These are phyloP conservation scores for Gymnopus androsaceus DNA, from an alignment of 1,284 basidiomycete genomes.

Conservation along the genomic window DNA sequence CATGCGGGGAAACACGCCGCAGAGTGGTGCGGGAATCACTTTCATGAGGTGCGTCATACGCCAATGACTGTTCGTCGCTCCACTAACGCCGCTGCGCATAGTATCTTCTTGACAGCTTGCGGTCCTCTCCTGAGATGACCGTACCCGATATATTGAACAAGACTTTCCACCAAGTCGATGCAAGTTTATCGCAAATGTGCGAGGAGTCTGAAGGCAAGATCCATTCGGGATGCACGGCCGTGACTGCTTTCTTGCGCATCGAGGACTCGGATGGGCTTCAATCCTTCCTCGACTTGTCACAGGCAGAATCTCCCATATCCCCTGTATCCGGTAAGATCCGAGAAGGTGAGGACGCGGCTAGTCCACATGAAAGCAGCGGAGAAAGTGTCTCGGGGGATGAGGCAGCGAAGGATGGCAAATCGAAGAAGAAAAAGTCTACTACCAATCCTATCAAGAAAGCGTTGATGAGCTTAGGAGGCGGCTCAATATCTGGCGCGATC, in stretches of 20 bases:
- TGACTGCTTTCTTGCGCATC: conserved; percentile 95
- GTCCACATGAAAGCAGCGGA: conserved; percentile 33
- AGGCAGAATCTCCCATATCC: conserved; percentile 30
- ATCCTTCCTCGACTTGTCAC: conserved; percentile 49
- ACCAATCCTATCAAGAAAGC: conserved; percentile 59
- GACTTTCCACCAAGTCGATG: conserved; percentile 93
- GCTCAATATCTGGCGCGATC: conserved; percentile 32
- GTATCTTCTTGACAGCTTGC: conserved; percentile 59
- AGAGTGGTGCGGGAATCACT: conserved; percentile 97
- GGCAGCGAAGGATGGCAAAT: conserved; percentile 23
- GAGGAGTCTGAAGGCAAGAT: conserved; percentile 86
- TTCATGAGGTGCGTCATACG: conserved; percentile 75
- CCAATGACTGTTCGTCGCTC: background rate
- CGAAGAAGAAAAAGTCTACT: conserved; percentile 43
- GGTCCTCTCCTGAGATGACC: conserved; percentile 47
- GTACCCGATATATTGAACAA: conserved; percentile 92
- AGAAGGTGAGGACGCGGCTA: conserved; percentile 33
- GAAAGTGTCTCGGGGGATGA: conserved; percentile 27
- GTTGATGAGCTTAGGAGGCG: conserved; percentile 53
- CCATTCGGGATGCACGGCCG: conserved; percentile 96
- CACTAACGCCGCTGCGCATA: conserved; percentile 27
- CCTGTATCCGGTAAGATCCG: conserved; percentile 35
- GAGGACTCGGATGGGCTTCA: conserved; percentile 79
- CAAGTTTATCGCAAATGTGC: conserved; percentile 77
- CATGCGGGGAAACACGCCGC: conserved; percentile 99